phyloP scores from a whole-genome alignment of 495 filamentous ascomycete genomes.

The Entonaema liquescens region DNA sequence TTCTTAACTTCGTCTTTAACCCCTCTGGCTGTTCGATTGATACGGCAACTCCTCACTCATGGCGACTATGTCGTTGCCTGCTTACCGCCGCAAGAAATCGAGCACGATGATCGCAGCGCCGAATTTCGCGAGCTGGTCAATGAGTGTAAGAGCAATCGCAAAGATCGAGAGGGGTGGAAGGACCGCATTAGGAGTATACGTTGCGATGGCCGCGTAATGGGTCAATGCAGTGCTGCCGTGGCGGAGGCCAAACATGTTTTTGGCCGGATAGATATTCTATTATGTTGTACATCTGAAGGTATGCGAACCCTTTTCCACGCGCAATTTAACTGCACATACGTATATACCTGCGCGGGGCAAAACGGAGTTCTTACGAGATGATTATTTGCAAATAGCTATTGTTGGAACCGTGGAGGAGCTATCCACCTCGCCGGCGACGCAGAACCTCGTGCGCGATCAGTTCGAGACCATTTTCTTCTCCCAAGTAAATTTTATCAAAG shows the following conservation, averaged over 20 bases:
- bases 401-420: slow-evolving; percentile 94
- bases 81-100: slow-evolving; percentile 72
- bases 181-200: slow-evolving; percentile 64
- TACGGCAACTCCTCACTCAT: slow-evolving; percentile 79
- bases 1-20: slow-evolving; percentile 85
- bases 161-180: slow-evolving; percentile 65
- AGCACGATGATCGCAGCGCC: slow-evolving; percentile 64
- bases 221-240: slow-evolving; percentile 78
- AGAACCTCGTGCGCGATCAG: slow-evolving; percentile 84
- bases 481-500: slow-evolving; percentile 94
- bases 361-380: slow-evolving; percentile 28
- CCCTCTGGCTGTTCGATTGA: slow-evolving; percentile 76
- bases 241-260: slow-evolving; percentile 86
- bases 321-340: slow-evolving; percentile 2
- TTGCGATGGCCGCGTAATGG: slow-evolving; percentile 65
- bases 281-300: slow-evolving; percentile 90
- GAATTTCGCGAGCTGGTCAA: slow-evolving; percentile 65
- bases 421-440: slow-evolving; percentile 72
- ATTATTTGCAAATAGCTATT: slow-evolving; percentile 64
- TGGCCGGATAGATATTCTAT: slow-evolving; percentile 85
- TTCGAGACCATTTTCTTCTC: slow-evolving; percentile 96
- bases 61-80: slow-evolving; percentile 87
- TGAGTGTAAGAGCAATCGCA: slow-evolving; percentile 65
- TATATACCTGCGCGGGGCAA: slow-evolving; percentile 14
- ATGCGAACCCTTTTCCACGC: slow-evolving; percentile 33